Base-by-base conservation (phyloP, 1,139 yeast species). In the Insectozyma bohioensis region DNA sequence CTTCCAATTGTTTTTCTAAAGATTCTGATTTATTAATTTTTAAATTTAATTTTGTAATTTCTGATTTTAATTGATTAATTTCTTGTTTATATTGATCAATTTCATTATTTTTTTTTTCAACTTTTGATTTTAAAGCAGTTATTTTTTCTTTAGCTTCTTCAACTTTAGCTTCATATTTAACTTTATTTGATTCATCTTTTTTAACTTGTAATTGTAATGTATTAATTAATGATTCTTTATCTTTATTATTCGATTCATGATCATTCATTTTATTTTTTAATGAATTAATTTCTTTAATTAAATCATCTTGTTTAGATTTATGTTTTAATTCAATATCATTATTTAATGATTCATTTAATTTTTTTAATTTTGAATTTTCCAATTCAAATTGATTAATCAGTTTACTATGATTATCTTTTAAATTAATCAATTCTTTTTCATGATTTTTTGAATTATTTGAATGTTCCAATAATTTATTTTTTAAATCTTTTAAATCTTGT, bases 351-450 rank as follows among this genome's bases (percentile, higher is more conserved):
- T n/a, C n/a, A n/a, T n/a, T n/a, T n/a, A n/a, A n/a, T n/a, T n/a
- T n/a, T n/a, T n/a, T n/a, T n/a, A n/a, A n/a, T n/a, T n/a, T n/a
- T 3, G 30, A 31, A 6, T 35, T 32, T 26, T 54, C 51, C 6
- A 16, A 12, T 16, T 19, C 23, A n/a, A 35, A 15, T 16, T 28
- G 21, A 6, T 42, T 48, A 23, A 48, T n/a, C n/a, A n/a, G n/a
- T n/a, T n/a, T n/a, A n/a, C n/a, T n/a, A n/a, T n/a, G 49, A 21
- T 56, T 56, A 6, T 40, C 37, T 28, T 49, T 48, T 31, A 61
- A 46, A 2, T 14, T 16, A 3, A 26, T 23, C 25, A 43, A 32
- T 25, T 43, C 40, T 5, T 37, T 39, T n/a, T 42, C 41, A 30
- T 54, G 57, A 7, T 46, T 47, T 22, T 5, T 21, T 20, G 14